A percentile compares a stretch with the other conserved stretches of the same genome.
These are phyloP conservation scores for Paralagenidium karlingii DNA, from an alignment of 352 stramenopile species.

Conservation along the genomic window DNA sequence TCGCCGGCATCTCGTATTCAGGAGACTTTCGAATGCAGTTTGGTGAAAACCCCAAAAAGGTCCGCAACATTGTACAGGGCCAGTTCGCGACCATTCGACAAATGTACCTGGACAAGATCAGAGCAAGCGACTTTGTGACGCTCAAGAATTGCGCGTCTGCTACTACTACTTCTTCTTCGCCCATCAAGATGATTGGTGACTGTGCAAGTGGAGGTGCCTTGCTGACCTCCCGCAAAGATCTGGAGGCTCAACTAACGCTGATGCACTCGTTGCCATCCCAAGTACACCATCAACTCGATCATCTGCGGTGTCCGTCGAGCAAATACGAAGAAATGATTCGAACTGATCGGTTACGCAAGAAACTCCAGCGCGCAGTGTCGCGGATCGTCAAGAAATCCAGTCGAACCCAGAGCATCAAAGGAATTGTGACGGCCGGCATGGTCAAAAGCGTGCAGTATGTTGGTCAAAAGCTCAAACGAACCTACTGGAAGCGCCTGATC, in stretches of 20 bases:
- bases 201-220: too few species aligned
- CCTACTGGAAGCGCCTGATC: constrained; percentile 45
- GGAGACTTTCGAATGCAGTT: constrained; percentile 87
- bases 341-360: constrained; percentile 13
- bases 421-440: constrained; percentile 70
- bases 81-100: constrained; percentile 62
- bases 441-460: constrained; percentile 75
- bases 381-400: constrained; percentile 78
- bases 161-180: too few species aligned
- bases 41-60: constrained; percentile 84
- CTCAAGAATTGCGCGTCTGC: not conserved
- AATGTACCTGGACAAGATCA: constrained; percentile 64
- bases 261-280: constrained; percentile 39
- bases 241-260: constrained; percentile 21
- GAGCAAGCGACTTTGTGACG: constrained; percentile 17
- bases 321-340: too few species aligned
- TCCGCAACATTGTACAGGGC: constrained; percentile 84
- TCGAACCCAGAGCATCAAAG: constrained; percentile 81
- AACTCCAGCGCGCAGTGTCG: constrained; percentile 38
- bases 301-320: too few species aligned
- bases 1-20: constrained; percentile 82
- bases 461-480: constrained; percentile 75
- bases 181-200: too few species aligned
- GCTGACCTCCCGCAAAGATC: constrained; percentile 28
- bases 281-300: constrained; percentile 21